Base-by-base conservation (phyloP, 2,329 filamentous ascomycete genomes). In the Gnomoniopsis smithogilvyi region DNA sequence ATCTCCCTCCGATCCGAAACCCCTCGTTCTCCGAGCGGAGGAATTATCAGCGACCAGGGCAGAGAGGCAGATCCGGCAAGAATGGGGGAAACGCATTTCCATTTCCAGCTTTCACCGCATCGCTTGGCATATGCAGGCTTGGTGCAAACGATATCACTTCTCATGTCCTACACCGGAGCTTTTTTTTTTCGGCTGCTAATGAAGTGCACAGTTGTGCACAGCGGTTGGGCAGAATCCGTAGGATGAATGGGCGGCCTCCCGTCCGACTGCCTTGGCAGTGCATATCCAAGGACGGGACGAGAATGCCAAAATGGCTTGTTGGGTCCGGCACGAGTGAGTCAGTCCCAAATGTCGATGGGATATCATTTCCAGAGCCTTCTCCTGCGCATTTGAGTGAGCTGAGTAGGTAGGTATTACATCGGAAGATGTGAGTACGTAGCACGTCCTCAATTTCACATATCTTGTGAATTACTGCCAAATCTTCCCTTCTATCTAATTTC, bases 391-490 rank as follows among this genome's bases (percentile, higher is more conserved):
- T 30, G 26, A 4, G 12, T 14, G 12, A n/a, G 36, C 4, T 41
- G 36, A 12, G 12, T 41, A 41, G 36, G 12, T 41, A 45, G 19
- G 41, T 45, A n/a, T 45, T n/a, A 45, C 41, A 19, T 45, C 41
- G 41, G n/a, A 19, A 45, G 8, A 3, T 21, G 41, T 47, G 8
- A 12, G 12, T 24, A 47, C 45, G 45, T 47, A 14, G 45, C 45
- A 47, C 45, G 22, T 4, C 8, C 17, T 47, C 2, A 21, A 24
- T 41, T 48, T 59, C 51, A 55, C 57, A 51, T 59, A 51, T 41
- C 33, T 22, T 47, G 21, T 41, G 50, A 47, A 34, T 49, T 50
- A 56, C 50, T 59, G 57, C 57, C 57, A 56, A 59, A 51, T 56
- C 57, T 38, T 55, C 36, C 49, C 46, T 10, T 51, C 51, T 59